These are phyloP conservation scores for Nemania bipapillata DNA, from an alignment of 2,329 filamentous ascomycete species.

Conservation along the genomic window DNA sequence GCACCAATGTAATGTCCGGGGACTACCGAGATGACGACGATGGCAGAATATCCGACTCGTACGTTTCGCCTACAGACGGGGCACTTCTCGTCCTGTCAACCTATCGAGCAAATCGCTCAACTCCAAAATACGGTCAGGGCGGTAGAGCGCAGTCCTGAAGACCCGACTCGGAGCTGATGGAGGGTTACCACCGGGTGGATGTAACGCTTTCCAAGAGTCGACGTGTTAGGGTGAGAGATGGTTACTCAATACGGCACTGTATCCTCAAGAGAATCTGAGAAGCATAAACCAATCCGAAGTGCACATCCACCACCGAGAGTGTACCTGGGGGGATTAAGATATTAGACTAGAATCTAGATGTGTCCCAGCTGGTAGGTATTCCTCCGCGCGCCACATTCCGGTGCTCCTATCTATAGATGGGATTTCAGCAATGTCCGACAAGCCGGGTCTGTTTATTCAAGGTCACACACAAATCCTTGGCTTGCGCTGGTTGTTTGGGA, in stretches of 20 bases:
- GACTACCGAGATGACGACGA: conserved; percentile 8
- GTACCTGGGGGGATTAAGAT: conserved; percentile 10
- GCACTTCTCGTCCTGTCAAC: conserved; percentile 1
- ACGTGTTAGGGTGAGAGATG: too few species aligned
- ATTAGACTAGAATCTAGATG: neutral
- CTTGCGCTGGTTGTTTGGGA: conserved; percentile 20
- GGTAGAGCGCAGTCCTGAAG: neutral
- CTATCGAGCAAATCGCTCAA: conserved; percentile 18
- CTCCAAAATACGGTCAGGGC: neutral
- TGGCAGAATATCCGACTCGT: conserved; percentile 21
- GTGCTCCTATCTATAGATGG: conserved; percentile 24
- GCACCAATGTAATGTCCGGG: conserved; percentile 24
- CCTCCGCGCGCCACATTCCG: conserved; percentile 14
- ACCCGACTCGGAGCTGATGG: neutral
- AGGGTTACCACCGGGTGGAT: conserved; percentile 1
- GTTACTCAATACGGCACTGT: neutral
- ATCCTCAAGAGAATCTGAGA: neutral
- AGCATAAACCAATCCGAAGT: neutral
- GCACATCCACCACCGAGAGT: conserved; percentile 9
- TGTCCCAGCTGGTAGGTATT: neutral
- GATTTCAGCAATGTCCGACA: conserved; percentile 26
- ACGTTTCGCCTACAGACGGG: conserved; percentile 11
- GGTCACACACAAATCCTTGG: conserved; percentile 17
- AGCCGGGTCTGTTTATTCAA: conserved; percentile 23
- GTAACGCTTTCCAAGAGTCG: conserved; percentile 4